These are phyloP conservation scores for Cymbidium sinense DNA, from an alignment of 106 monocot species.

Conservation along the genomic window DNA sequence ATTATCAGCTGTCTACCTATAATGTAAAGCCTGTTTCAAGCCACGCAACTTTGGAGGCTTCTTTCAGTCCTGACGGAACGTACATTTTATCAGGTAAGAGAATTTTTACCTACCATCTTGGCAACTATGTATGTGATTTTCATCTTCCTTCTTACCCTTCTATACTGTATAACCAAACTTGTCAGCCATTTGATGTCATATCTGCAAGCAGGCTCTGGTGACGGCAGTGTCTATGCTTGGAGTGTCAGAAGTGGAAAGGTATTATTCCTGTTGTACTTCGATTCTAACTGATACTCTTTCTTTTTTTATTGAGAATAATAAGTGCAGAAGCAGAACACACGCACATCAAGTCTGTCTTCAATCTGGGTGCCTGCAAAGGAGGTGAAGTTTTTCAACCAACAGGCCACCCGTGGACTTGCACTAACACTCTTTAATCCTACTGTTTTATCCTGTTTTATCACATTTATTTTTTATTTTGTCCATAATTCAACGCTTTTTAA, in stretches of 20 bases:
- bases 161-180: neutral
- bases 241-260: conserved; percentile 81
- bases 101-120: neutral
- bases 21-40: conserved; percentile 81
- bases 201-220: conserved; percentile 69
- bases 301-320: too few relatives aligned
- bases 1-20: conserved; percentile 61
- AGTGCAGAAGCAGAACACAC: too few relatives aligned
- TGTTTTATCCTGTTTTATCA: too few relatives aligned
- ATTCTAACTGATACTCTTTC: too few relatives aligned
- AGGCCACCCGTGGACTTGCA: too few relatives aligned
- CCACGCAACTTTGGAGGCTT: conserved; percentile 81
- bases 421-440: too few relatives aligned
- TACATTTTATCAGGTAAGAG: conserved; percentile 71
- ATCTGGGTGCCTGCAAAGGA: too few relatives aligned
- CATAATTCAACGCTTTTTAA: neutral
- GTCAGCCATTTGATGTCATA: neutral
- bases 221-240: conserved; percentile 92
- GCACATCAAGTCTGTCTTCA: too few relatives aligned
- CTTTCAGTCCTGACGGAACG: conserved; percentile 90
- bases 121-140: neutral
- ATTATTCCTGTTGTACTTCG: conserved; percentile 1
- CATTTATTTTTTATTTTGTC: neutral
- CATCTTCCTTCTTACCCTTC: neutral
- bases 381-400: too few relatives aligned